Conservation (phyloP, 768 basidiomycete genomes). For the Omphalotus guepiniiformis region DNA sequence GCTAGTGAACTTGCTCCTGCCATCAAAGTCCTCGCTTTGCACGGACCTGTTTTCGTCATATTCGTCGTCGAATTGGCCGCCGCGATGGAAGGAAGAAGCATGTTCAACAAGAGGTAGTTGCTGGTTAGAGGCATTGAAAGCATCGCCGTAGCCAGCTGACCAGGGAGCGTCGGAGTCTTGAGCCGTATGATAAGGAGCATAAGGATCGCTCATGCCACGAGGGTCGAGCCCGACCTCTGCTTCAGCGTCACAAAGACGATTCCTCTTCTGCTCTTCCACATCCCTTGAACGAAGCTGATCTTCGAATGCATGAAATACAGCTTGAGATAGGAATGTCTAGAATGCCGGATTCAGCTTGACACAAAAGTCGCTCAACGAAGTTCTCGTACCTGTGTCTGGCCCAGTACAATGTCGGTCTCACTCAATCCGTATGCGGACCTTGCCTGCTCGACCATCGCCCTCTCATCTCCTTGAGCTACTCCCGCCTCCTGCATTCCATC, state of each 20-base stretch:
- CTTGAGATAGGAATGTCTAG: conserved; percentile 86
- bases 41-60: conserved; percentile 73
- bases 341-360: too few species aligned
- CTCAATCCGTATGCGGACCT: conserved; percentile 50
- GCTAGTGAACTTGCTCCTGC: conserved; percentile 71
- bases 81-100: conserved; percentile 79
- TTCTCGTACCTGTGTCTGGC: conserved; percentile 82
- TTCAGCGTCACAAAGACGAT: conserved; percentile 71
- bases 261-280: conserved; percentile 81
- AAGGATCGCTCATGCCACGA: conserved; percentile 58
- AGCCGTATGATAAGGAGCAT: conserved; percentile 70
- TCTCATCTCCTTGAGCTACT: conserved; percentile 54
- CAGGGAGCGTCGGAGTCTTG: conserved; percentile 29
- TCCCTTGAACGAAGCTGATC: conserved; percentile 81
- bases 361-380: too few species aligned
- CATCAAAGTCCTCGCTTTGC: conserved; percentile 76
- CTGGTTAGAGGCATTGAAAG: conserved; percentile 59
- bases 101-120: conserved; percentile 81
- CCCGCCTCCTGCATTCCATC: conserved; percentile 57
- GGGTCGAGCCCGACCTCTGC: conserved; percentile 64
- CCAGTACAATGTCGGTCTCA: conserved; percentile 75
- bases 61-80: conserved; percentile 72
- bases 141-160: conserved; percentile 45
- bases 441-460: conserved; percentile 58
- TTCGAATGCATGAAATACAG: conserved; percentile 83